These are phyloP conservation scores for Erucastrum elatum DNA, from an alignment of 345 rosid species.

Conservation along the genomic window DNA sequence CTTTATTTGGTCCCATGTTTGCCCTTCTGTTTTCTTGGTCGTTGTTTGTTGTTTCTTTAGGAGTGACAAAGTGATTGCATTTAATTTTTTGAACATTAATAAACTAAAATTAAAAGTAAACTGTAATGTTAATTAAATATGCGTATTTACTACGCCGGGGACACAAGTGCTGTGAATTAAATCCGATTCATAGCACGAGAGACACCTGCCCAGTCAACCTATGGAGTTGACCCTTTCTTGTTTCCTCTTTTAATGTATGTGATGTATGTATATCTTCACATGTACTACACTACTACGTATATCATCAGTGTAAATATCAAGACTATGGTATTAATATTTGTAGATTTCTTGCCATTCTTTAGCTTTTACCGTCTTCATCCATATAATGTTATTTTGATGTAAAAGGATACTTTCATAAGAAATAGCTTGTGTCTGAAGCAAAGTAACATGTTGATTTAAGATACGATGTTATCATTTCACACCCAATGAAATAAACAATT, in stretches of 20 bases:
- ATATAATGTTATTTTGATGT: not conserved
- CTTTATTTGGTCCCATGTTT: slow-evolving; percentile 14
- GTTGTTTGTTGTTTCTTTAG: slow-evolving; percentile 23
- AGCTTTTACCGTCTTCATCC: not conserved
- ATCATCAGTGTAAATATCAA: not conserved
- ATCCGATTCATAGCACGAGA: slow-evolving; percentile 37
- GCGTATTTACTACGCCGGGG: slow-evolving; percentile 23
- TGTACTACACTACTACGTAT: not conserved
- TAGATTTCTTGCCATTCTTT: not conserved
- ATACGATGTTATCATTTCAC: not conserved
- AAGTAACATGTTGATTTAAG: not conserved
- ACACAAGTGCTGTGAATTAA: slow-evolving; percentile 29
- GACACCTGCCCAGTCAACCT: slow-evolving; percentile 21
- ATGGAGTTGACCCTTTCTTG: slow-evolving; percentile 30
- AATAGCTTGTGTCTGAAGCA: not conserved
- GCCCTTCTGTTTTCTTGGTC: not conserved
- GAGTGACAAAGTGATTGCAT: slow-evolving; percentile 20
- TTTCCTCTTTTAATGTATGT: slow-evolving; percentile 25
- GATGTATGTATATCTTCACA: not conserved
- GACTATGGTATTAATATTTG: not conserved
- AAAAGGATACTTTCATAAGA: not conserved
- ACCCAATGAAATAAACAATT: not conserved
- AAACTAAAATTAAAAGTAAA: slow-evolving; percentile 16
- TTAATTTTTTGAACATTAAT: slow-evolving; percentile 5
- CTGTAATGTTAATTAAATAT: not conserved